Conservation (phyloP, 257 asterid species). For the Primulina eburnea region DNA sequence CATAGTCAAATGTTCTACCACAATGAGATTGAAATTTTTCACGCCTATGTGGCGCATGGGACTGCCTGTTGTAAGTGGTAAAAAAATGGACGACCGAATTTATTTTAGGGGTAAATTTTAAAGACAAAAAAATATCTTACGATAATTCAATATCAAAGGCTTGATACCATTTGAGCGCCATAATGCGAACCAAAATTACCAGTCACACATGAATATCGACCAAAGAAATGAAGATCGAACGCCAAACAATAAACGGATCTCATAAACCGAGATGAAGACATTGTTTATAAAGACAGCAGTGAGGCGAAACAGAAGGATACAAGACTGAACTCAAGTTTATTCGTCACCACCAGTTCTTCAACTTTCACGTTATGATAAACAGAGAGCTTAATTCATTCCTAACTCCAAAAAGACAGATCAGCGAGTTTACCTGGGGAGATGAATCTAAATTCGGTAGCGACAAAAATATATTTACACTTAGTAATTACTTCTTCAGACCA, state of each 20-base stretch:
- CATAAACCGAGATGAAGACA: neutral
- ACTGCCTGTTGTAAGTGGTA: neutral
- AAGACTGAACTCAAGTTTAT: neutral
- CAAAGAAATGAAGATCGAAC: neutral
- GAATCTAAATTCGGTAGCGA: neutral
- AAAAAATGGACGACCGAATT: neutral
- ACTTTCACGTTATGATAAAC: neutral
- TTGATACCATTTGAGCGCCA: neutral
- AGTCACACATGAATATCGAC: no score
- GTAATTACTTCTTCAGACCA: slow-evolving; percentile 15
- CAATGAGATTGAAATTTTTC: no score
- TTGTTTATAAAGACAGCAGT: neutral
- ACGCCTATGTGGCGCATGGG: no score
- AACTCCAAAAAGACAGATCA: neutral
- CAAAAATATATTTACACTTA: neutral
- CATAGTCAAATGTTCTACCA: no score
- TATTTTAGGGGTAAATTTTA: neutral
- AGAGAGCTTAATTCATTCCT: neutral
- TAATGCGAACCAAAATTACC: neutral
- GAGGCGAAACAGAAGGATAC: neutral
- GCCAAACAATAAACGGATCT: neutral
- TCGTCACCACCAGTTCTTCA: neutral
- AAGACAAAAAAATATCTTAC: neutral
- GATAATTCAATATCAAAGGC: neutral
- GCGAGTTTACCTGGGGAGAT: neutral